Evolutionary conservation across 192 early-diverging fungal species (phyloP), one percentile per base, ranked within the genome.

Genomic region (Glomus cerebriforme): DNA sequence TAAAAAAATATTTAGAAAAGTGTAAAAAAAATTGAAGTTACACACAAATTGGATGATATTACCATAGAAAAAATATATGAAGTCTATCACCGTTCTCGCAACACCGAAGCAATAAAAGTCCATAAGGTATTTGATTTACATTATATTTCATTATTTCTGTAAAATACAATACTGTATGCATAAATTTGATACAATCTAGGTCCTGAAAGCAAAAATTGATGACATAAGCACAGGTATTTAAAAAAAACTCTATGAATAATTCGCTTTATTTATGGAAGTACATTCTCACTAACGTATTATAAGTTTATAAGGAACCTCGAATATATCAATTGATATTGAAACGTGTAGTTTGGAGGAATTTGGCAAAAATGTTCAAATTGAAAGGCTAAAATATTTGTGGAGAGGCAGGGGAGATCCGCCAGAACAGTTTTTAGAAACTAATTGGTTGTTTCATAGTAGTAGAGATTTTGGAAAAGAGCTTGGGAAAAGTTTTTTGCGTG

Each of bases 291-390:
- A 54, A 54, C 47, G 4, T 54, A 35, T n/a, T 35, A 39, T 68
- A 22, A 35, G 22, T 34, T 49, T 73, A 32, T 12, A 32, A 58
- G 47, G 39, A 49, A 22, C 27, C 26, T 73, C 47, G 29, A 58
- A 19, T 59, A 47, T 15, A 8, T 24, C 27, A 58, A 59, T 1
- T 5, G 75, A 77, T 22, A 60, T 58, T 60, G 83, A 82, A 22
- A 76, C 65, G 0, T 79, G 63, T 3, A 80, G 83, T 64, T 80
- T 82, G 6, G 86, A 85, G 29, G 59, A 79, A 37, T 87, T 87
- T 72, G 49, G 70, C 0, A 75, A 78, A 37, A 77, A 85, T 59
- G 79, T 77, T 13, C 73, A 80, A 1, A 82, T 83, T 62, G 86
- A 85, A 10, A 64, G 79, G 8, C 65, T 85, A 22, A 64, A 78